Conservation (phyloP, 768 basidiomycete species). For the Cystofilobasidium bisporidii region DNA sequence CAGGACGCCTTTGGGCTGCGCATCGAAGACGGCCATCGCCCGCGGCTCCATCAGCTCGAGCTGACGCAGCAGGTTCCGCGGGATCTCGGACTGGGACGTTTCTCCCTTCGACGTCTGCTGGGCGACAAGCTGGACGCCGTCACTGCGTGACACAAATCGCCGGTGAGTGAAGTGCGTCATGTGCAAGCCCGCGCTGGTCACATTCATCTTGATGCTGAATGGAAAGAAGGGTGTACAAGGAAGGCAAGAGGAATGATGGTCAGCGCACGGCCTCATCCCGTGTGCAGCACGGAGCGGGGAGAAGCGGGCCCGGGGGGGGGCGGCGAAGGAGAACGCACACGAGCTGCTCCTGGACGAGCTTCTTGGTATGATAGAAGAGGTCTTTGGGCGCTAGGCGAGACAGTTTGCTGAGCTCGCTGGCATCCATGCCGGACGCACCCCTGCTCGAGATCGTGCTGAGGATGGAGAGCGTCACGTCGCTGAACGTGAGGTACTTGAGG, state of each 20-base stretch:
- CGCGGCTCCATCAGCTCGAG: background rate
- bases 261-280: no score
- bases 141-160: background rate
- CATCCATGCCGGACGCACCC: background rate
- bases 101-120: background rate
- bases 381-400: background rate
- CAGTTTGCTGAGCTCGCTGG: background rate
- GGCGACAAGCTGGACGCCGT: background rate
- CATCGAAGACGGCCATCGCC: background rate
- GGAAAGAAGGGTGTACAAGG: background rate
- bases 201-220: background rate
- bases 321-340: background rate
- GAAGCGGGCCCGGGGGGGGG: no score
- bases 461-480: background rate
- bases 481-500: slow-evolving; percentile 1
- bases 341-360: background rate
- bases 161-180: slow-evolving; percentile 1
- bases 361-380: background rate
- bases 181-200: background rate
- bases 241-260: background rate
- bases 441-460: background rate
- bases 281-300: background rate
- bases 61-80: background rate
- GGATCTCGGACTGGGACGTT: background rate
- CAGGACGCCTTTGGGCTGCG: background rate